Evolutionary conservation across 2,329 filamentous ascomycete genomes (phyloP).

Genomic region (Exophiala sp.): DNA sequence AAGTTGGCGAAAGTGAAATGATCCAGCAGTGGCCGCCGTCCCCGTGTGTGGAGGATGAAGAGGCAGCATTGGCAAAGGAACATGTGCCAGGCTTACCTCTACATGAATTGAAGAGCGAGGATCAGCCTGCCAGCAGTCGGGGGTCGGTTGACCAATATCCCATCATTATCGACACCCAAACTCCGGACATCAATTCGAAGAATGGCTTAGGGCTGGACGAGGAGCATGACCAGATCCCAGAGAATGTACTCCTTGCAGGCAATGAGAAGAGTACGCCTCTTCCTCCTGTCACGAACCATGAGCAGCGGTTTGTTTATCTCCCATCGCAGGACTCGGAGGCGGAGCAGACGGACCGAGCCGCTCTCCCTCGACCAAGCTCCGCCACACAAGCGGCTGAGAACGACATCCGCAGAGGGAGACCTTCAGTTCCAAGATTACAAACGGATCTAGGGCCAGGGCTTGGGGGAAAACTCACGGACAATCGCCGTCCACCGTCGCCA

Average conservation of each 20-base stretch:
- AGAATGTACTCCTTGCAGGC: conserved; percentile 1
- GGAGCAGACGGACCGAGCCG: background rate
- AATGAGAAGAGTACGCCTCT: background rate
- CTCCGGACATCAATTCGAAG: background rate
- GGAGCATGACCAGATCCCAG: conserved; percentile 1
- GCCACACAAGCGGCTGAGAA: conserved; percentile 14
- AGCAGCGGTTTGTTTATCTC: conserved; percentile 21
- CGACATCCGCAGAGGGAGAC: conserved; percentile 14
- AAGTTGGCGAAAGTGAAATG: conserved; percentile 20
- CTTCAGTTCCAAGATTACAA: conserved; percentile 26
- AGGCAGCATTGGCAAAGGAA: conserved; percentile 39
- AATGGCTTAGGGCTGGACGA: background rate
- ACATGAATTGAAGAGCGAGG: conserved; percentile 21
- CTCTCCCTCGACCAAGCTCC: conserved; percentile 22
- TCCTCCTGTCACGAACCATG: conserved; percentile 9
- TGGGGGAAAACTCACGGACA: conserved; percentile 15
- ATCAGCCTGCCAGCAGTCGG: conserved; percentile 30
- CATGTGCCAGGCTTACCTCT: conserved; percentile 32
- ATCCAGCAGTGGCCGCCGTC: conserved; percentile 36
- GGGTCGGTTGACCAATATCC: conserved; percentile 43
- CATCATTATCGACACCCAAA: conserved; percentile 36
- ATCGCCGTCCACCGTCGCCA: conserved; percentile 25
- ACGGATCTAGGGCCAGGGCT: conserved; percentile 22
- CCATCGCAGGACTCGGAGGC: conserved; percentile 9
- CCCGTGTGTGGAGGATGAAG: conserved; percentile 43